Percentiles rank a stretch among this genome's conserved stretches.
Evolutionary conservation across 2,329 filamentous ascomycete genomes (phyloP).

Genomic region (Bimuria novae-zelandiae): DNA sequence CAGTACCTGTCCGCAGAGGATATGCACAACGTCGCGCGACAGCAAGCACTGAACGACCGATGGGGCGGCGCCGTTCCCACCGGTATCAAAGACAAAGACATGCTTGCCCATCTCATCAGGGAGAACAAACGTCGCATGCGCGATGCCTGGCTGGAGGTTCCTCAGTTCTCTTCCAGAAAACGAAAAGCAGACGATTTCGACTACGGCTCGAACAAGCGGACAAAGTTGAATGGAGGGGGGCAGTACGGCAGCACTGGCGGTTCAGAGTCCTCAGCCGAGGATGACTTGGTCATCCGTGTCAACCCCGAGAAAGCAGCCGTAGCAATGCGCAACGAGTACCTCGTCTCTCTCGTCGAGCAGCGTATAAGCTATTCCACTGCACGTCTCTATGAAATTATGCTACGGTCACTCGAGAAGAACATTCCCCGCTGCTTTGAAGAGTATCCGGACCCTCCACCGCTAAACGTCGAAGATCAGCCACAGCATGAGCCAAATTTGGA

Average conservation of each 20-base stretch:
- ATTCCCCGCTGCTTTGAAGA: conserved; percentile 69
- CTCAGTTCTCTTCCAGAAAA: conserved; percentile 27
- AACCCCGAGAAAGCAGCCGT: conserved; percentile 87
- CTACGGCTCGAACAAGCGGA: conserved; percentile 35
- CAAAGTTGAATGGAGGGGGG: conserved; percentile 32
- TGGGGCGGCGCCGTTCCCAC: conserved; percentile 58
- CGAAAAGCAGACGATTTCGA: conserved; percentile 21
- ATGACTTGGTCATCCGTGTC: conserved; percentile 73
- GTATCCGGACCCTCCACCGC: conserved; percentile 32
- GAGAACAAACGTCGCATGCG: conserved; percentile 59
- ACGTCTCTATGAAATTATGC: conserved; percentile 74
- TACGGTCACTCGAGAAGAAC: conserved; percentile 72
- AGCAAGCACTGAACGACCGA: conserved; percentile 61
- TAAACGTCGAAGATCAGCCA: conserved; percentile 29
- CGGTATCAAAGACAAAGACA: conserved; percentile 68
- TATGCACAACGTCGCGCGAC: conserved; percentile 62
- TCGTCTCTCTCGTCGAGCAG: conserved; percentile 73
- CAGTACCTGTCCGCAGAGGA: conserved; percentile 63
- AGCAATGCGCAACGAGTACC: conserved; percentile 76
- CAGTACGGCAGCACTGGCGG: background rate
- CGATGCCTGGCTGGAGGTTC: conserved; percentile 45
- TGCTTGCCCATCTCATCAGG: conserved; percentile 62
- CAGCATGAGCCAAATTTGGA: conserved; percentile 39
- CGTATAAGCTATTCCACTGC: conserved; percentile 74
- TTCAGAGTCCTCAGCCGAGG: conserved; percentile 52